These are phyloP conservation scores for Botrytis squamosa DNA, from an alignment of 2,329 filamentous ascomycete genomes.

Conservation along the genomic window DNA sequence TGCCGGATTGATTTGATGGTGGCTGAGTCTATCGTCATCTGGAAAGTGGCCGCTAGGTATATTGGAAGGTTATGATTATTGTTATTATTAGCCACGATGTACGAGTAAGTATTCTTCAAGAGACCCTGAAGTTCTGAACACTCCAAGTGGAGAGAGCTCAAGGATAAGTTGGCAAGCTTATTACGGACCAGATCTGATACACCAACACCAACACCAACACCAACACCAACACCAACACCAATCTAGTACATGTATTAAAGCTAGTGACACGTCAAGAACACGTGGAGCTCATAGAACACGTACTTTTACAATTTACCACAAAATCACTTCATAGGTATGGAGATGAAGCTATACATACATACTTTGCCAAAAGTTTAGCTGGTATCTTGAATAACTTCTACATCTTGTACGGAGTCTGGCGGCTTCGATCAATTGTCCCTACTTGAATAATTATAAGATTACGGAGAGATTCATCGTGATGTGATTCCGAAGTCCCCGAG, in stretches of 20 bases:
- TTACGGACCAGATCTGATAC: neutral
- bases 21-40: neutral
- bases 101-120: neutral
- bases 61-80: no score
- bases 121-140: neutral
- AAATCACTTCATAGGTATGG: neutral
- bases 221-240: neutral
- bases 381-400: neutral
- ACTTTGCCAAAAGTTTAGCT: neutral
- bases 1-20: neutral
- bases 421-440: neutral
- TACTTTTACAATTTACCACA: neutral
- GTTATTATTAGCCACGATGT: neutral
- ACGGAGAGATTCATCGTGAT: neutral
- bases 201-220: neutral
- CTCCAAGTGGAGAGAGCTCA: constrained; percentile 3
- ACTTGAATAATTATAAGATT: neutral
- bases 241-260: neutral
- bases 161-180: neutral
- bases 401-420: neutral
- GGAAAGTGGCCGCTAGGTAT: neutral
- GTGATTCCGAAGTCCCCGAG: neutral
- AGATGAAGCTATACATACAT: neutral
- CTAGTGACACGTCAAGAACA: constrained; percentile 10
- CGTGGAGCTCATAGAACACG: neutral